Evolutionary conservation across 2,329 filamentous ascomycete species (phyloP), one percentile per base, ranked within the genome.

Genomic region (Furcasterigmium furcatum): DNA sequence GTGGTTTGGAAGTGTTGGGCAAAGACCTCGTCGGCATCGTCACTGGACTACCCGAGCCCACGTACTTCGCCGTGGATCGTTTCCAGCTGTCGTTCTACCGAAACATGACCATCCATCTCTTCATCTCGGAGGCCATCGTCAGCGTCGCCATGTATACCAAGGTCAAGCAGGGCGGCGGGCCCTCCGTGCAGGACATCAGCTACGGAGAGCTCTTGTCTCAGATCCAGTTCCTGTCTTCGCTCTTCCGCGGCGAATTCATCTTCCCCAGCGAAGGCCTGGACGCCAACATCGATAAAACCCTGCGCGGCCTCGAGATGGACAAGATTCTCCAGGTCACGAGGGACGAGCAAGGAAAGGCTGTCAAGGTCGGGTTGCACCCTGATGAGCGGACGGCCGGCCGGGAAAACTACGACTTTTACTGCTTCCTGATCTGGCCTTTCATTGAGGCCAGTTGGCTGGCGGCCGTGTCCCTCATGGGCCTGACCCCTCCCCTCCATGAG

Each of bases 101-200:
- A 43, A 99, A 99, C 66, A 97, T 97, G 94, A 96, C 92, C 0
- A 99, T 99, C 50, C 94, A 99, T 62, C 79, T 99, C 5, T 99
- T 99, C 65, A 94, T 99, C 46, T 87, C 90, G 3, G 91, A 97
- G 62, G 88, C 92, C 0, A 74, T 99, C 5, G 89, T 97, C 19
- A 94, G 89, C 50, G 89, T 85, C 5, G 88, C 88, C 22, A 85
- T 99, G 76, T 99, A 99, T 64, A 94, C 85, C 1, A 81, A 82
- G 38, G 87, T 97, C 45, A 99, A 99, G 66, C 83, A 84, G 51
- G 94, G 94, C 14, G 92, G 92, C n/a, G 89, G 88, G 0, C 87
- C 88, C 0, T 75, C 84, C 4, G 81, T 87, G 54, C 90, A 97
- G 61, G 81, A 87, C 39, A 92, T 96, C 21, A 68, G 80, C 0